phyloP scores from a whole-genome alignment of 2,329 filamentous ascomycete species.

The Aschersonia sp. region DNA sequence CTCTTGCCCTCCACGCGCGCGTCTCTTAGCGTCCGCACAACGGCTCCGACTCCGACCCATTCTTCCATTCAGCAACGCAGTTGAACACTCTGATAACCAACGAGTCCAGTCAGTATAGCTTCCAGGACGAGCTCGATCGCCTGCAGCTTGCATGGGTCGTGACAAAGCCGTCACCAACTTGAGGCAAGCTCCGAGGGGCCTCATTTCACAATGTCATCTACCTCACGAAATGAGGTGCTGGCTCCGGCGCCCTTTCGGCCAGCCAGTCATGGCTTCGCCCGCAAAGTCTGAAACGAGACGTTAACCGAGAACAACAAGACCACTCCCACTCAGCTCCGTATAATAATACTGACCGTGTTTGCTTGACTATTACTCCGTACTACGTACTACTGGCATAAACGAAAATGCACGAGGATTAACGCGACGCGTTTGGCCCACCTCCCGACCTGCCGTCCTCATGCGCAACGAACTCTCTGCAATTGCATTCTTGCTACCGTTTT shows the following conservation, averaged over 20 bases:
- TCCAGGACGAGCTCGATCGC: no score
- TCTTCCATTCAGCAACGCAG: background rate
- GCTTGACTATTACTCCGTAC: background rate
- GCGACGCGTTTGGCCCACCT: background rate
- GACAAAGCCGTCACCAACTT: no score
- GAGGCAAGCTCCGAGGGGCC: no score
- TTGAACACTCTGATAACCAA: no score
- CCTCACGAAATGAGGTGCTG: background rate
- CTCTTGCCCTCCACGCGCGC: background rate
- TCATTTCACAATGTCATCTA: background rate
- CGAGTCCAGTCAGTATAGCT: no score
- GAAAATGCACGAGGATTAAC: background rate
- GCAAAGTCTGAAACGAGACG: background rate
- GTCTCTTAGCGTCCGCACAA: background rate
- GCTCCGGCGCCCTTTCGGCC: background rate
- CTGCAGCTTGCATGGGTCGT: no score
- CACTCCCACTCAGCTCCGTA: background rate
- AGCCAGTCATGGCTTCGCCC: background rate
- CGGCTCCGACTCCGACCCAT: background rate
- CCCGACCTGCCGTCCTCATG: background rate
- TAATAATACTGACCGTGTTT: background rate
- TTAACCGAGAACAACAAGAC: background rate
- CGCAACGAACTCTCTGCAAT: background rate
- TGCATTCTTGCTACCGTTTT: no score
- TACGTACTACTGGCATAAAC: background rate